These are phyloP conservation scores for Fusarium decemcellulare DNA, from an alignment of 2,329 filamentous ascomycete genomes.

Conservation along the genomic window DNA sequence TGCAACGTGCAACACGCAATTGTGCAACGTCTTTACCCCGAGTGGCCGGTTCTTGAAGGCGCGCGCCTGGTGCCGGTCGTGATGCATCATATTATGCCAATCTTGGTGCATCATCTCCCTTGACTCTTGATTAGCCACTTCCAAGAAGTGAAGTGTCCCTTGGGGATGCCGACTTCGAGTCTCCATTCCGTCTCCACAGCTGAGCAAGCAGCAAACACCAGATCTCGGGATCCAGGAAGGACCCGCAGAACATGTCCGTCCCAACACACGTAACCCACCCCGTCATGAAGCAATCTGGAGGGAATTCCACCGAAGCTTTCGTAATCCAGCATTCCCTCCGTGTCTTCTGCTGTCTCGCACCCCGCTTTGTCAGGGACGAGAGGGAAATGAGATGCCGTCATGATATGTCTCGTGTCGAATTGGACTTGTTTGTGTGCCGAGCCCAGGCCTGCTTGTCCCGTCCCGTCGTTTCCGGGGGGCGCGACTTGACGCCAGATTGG, in stretches of 20 bases:
- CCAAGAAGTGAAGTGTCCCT: background rate
- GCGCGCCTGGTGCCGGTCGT: conserved; percentile 14
- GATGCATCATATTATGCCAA: background rate
- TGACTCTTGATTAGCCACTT: background rate
- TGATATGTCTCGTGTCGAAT: conserved; percentile 17
- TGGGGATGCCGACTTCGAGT: conserved; percentile 6
- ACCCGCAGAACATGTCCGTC: background rate
- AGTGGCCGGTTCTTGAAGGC: conserved; percentile 29
- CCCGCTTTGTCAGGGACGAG: conserved; percentile 8
- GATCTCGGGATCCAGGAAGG: background rate
- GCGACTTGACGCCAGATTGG: conserved; percentile 22
- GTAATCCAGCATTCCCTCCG: conserved; percentile 7
- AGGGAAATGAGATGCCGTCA: conserved; percentile 16
- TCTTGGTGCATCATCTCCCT: background rate
- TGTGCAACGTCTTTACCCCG: conserved; percentile 21
- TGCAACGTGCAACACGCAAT: conserved; percentile 23
- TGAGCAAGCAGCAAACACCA: conserved; percentile 1
- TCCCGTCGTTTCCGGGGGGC: conserved; percentile 11
- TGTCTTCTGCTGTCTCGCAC: background rate
- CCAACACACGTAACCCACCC: background rate
- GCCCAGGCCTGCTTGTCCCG: conserved; percentile 28
- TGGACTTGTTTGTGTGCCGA: conserved; percentile 3
- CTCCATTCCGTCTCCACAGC: conserved; percentile 1
- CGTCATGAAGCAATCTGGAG: conserved; percentile 1
- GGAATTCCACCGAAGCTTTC: background rate